These are phyloP conservation scores for Pythium utonaiense DNA, from an alignment of 352 stramenopile species.

Conservation along the genomic window DNA sequence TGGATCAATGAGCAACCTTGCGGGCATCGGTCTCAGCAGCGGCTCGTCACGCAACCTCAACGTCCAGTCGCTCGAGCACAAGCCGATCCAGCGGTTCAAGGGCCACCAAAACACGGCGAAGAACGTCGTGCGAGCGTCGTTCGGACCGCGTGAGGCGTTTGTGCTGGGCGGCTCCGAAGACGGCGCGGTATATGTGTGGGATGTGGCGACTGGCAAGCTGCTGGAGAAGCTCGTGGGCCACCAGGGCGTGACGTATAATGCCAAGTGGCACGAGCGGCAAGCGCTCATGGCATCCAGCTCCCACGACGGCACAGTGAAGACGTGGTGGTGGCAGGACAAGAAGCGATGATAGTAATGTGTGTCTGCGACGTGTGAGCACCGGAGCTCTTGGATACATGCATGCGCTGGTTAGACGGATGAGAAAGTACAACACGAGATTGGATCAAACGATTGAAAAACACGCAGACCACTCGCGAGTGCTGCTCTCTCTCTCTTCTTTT, in stretches of 20 bases:
- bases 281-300: constrained; percentile 80
- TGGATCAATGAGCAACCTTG: neutral
- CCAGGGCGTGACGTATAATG: constrained; percentile 79
- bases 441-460: too few species aligned
- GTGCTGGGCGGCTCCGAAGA: constrained; percentile 86
- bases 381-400: neutral
- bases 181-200: constrained; percentile 85
- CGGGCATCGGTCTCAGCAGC: constrained; percentile 5
- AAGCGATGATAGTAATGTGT: constrained; percentile 35
- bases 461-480: neutral
- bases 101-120: constrained; percentile 88
- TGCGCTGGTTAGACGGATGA: neutral
- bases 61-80: constrained; percentile 44
- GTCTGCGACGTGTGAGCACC: neutral
- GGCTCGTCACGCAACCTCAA: constrained; percentile 24
- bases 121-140: constrained; percentile 83
- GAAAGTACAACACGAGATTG: neutral
- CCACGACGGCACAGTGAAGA: constrained; percentile 88
- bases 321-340: constrained; percentile 85
- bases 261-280: constrained; percentile 85
- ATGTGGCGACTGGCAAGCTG: constrained; percentile 81
- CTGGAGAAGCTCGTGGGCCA: constrained; percentile 78
- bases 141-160: constrained; percentile 82
- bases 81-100: constrained; percentile 83
- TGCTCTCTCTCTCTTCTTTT: neutral